Conservation (phyloP, 495 filamentous ascomycete species). For the Podospora appendiculata region DNA sequence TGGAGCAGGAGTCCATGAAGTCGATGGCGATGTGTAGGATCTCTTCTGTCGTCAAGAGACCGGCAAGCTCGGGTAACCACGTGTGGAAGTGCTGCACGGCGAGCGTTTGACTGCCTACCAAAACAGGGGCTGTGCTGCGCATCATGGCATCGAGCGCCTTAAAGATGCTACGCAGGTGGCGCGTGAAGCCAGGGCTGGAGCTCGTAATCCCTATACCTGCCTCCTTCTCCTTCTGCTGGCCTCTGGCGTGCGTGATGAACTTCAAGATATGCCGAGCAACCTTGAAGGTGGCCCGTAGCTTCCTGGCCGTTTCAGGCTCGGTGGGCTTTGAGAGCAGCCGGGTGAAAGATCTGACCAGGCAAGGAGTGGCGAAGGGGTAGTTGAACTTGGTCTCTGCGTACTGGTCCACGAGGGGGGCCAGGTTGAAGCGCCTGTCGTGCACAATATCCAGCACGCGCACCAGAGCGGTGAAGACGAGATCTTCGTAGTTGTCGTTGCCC, state of each 20-base stretch:
- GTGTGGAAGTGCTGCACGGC: conserved; percentile 95
- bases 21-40: conserved; percentile 86
- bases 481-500: conserved; percentile 84
- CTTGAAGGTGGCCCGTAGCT: conserved; percentile 87
- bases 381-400: conserved; percentile 88
- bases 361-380: conserved; percentile 90
- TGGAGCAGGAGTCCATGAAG: conserved; percentile 85
- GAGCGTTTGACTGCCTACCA: conserved; percentile 90
- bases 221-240: conserved; percentile 82
- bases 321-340: conserved; percentile 70
- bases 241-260: conserved; percentile 86
- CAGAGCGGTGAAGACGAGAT: conserved; percentile 83
- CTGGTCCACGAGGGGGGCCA: conserved; percentile 81
- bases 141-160: conserved; percentile 82
- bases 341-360: conserved; percentile 78
- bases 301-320: conserved; percentile 71
- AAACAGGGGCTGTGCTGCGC: conserved; percentile 71
- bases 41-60: conserved; percentile 70
- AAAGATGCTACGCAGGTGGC: conserved; percentile 81
- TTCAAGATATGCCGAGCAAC: conserved; percentile 88
- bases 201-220: conserved; percentile 82
- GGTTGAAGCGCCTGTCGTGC: conserved; percentile 87
- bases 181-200: conserved; percentile 65
- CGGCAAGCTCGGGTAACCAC: conserved; percentile 83
- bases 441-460: conserved; percentile 88